Conservation (phyloP, 75 land plant genomes). For the Sequoia sempervirens region DNA sequence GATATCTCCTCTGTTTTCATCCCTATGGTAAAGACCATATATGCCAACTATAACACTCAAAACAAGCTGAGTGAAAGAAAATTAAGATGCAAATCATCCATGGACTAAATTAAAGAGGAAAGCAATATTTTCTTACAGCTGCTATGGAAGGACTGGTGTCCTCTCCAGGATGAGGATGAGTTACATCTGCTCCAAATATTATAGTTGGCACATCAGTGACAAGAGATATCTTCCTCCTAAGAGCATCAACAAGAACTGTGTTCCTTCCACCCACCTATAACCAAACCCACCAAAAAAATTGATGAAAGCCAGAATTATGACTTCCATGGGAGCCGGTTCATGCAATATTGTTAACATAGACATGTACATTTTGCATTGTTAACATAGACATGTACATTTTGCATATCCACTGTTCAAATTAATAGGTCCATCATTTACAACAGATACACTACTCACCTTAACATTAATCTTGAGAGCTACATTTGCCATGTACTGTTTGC, state of each 20-base stretch:
- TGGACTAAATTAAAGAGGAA: neutral
- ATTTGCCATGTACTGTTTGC: constrained; percentile 86
- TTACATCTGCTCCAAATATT: constrained; percentile 97
- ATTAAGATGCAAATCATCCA: constrained; percentile 1
- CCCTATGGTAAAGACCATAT: neutral
- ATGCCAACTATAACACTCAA: neutral
- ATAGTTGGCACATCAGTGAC: constrained; percentile 89
- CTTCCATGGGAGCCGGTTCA: neutral
- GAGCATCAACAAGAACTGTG: constrained; percentile 84
- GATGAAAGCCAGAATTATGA: neutral
- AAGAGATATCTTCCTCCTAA: constrained; percentile 64
- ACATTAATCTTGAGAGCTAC: constrained; percentile 93
- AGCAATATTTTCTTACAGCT: constrained; percentile 48
- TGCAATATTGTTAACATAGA: neutral
- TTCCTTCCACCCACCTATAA: constrained; percentile 81
- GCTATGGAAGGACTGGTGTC: constrained; percentile 95
- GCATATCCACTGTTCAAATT: neutral
- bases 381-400: neutral
- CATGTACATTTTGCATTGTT: neutral
- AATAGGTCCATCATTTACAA: neutral
- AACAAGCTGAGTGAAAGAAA: neutral
- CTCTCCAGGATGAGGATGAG: constrained; percentile 97
- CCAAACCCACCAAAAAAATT: neutral
- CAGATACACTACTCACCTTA: constrained; percentile 40
- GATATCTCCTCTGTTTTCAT: neutral